Evolutionary conservation across 306 rosid species (phyloP), one percentile per base, ranked within the genome.

Genomic region (Sechiopsis laciniata): DNA sequence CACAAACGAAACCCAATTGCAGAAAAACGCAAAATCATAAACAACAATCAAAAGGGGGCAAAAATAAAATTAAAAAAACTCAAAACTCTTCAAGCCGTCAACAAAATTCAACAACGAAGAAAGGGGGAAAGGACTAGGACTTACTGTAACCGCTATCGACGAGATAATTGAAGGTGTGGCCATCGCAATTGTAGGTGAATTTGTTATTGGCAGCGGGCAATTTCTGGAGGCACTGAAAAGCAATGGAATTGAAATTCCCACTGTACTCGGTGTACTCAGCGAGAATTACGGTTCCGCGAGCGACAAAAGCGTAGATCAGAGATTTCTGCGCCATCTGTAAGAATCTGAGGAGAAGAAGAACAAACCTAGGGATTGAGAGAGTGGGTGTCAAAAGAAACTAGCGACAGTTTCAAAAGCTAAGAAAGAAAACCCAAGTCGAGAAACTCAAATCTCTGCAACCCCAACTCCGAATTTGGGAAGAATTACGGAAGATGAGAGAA

Each of bases 141-240:
- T 35, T 83, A 93, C 98, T 88, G 87, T 59, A 90, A 78, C 96
- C 97, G 72, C 87, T 88, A 64, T 93, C 97, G 76, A 93, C 98
- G 83, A 93, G 97, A 83, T 85, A 93, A 53, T 93, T 90, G 89
- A 90, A 93, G 74, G 97, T 93, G 82, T 93, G 98, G 19, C 78
- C 90, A 63, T 93, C 98, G 75, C 97, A 90, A 83, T 90, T 88
- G 85, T 93, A 93, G 53, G 98, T 90, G 89, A 93, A 93, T 87
- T 93, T 93, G 85, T 93, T 93, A 90, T 93, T 93, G 58, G 97
- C 74, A 26, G 98, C 80, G 8, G 97, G 98, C 9, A 94, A 90
- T 83, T 89, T 94, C 96, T 94, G 96, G 79, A 94, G 98, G 82
- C 98, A 94, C 66, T 94, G 98, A 51, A 88, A 90, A 9, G 98